phyloP scores from a whole-genome alignment of 352 stramenopile genomes.

The Pythium coloratum region DNA sequence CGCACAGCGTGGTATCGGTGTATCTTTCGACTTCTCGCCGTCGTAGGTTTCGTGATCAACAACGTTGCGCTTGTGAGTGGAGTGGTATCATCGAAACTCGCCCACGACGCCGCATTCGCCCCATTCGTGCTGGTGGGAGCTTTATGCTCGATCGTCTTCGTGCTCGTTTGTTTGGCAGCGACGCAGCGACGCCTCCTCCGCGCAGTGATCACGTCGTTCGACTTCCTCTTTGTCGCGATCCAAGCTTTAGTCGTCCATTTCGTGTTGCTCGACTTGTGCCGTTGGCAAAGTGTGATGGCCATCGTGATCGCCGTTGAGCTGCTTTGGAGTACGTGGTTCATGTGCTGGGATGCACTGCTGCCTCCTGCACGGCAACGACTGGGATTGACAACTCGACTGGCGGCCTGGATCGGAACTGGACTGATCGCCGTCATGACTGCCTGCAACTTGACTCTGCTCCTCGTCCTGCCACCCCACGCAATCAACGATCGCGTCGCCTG shows the following conservation, averaged over 20 bases:
- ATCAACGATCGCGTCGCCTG: slow-evolving; percentile 5
- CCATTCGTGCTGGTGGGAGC: background rate
- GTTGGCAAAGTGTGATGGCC: slow-evolving; percentile 9
- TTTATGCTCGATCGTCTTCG: background rate
- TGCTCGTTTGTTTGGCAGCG: background rate
- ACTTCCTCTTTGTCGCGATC: background rate
- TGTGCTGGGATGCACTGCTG: slow-evolving; percentile 6
- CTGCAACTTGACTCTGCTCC: background rate
- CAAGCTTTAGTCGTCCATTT: background rate
- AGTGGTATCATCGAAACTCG: background rate
- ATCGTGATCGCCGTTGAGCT: background rate
- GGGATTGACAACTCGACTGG: background rate
- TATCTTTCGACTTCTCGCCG: background rate
- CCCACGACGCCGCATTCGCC: background rate
- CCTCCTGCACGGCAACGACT: background rate
- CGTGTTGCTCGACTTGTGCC: background rate
- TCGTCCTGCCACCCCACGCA: background rate
- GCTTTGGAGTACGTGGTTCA: slow-evolving; percentile 1
- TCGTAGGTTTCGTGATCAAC: background rate
- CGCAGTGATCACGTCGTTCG: slow-evolving; percentile 2
- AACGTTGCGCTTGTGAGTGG: background rate
- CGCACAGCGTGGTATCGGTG: background rate
- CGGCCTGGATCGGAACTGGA: background rate
- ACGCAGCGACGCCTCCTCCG: background rate
- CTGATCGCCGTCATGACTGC: background rate